Percentiles rank a stretch among this genome's conserved stretches.
These are phyloP conservation scores for Trametes punicea DNA, from an alignment of 768 basidiomycete species.

Conservation along the genomic window DNA sequence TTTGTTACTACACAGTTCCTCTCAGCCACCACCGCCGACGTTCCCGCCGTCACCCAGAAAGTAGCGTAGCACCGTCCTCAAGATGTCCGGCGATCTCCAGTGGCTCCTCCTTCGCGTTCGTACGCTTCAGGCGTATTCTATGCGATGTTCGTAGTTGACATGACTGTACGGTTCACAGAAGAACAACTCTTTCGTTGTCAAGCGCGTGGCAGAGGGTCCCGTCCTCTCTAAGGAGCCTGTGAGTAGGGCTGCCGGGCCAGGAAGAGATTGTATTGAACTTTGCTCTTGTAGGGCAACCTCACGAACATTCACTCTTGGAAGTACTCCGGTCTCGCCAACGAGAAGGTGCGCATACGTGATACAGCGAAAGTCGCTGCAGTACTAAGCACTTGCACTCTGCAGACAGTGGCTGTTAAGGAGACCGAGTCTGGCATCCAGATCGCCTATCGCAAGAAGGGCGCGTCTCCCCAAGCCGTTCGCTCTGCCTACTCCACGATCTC, in stretches of 20 bases:
- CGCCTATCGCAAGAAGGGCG: constrained; percentile 61
- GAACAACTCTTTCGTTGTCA: constrained; percentile 83
- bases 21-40: constrained; percentile 27
- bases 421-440: constrained; percentile 56
- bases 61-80: constrained; percentile 31
- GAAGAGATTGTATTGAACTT: constrained; percentile 6
- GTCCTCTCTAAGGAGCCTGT: constrained; percentile 85
- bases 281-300: constrained; percentile 67
- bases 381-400: neutral
- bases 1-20: constrained; percentile 31
- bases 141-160: neutral
- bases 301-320: constrained; percentile 88
- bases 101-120: constrained; percentile 89
- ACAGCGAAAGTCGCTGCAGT: neutral
- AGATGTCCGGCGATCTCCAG: constrained; percentile 87
- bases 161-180: constrained; percentile 44
- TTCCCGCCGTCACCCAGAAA: constrained; percentile 24
- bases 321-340: constrained; percentile 85
- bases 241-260: constrained; percentile 29
- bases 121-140: constrained; percentile 22
- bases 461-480: constrained; percentile 48
- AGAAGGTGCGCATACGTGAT: constrained; percentile 49
- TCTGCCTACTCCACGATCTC: constrained; percentile 44
- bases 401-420: constrained; percentile 68
- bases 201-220: constrained; percentile 67